These are phyloP conservation scores for Phytophthora boehmeriae DNA, from an alignment of 352 stramenopile species.

Conservation along the genomic window DNA sequence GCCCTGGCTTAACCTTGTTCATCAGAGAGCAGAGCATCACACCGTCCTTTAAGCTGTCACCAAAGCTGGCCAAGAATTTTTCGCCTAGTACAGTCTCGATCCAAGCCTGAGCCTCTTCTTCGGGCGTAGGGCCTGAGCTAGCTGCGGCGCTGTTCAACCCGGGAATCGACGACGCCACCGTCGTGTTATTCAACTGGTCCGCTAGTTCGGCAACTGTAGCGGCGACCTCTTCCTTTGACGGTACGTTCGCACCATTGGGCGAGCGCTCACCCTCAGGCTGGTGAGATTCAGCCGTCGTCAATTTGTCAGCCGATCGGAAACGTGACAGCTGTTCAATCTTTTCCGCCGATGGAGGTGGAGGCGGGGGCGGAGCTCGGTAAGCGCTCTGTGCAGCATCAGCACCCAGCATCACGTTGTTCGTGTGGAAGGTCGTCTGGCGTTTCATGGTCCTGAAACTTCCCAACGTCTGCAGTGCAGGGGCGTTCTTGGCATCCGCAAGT, in stretches of 20 bases:
- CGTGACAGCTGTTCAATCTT: slow-evolving; percentile 73
- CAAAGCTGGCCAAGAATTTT: slow-evolving; percentile 72
- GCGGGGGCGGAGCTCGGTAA: slow-evolving; percentile 64
- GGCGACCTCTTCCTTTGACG: slow-evolving; percentile 41
- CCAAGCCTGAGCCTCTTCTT: slow-evolving; percentile 79
- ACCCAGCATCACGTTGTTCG: slow-evolving; percentile 80
- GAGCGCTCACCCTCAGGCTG: slow-evolving; percentile 33
- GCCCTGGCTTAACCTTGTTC: slow-evolving; percentile 73
- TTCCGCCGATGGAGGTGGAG: slow-evolving; percentile 72
- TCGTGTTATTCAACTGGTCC: slow-evolving; percentile 47
- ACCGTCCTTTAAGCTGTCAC: slow-evolving; percentile 79
- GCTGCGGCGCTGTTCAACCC: slow-evolving; percentile 47
- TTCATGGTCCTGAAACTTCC: slow-evolving; percentile 80
- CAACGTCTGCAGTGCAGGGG: slow-evolving; percentile 65
- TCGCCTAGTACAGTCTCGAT: slow-evolving; percentile 79
- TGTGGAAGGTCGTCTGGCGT: slow-evolving; percentile 48
- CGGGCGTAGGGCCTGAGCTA: slow-evolving; percentile 34
- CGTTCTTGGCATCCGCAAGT: slow-evolving; percentile 63
- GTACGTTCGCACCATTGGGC: slow-evolving; percentile 22
- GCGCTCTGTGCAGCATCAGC: slow-evolving; percentile 59
- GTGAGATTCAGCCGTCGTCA: slow-evolving; percentile 27
- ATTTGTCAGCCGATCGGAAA: slow-evolving; percentile 48
- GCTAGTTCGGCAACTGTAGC: slow-evolving; percentile 53
- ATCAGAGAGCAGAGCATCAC: slow-evolving; percentile 78
- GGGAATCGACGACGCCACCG: slow-evolving; percentile 39